Conservation (phyloP, 176 grass and related monocot genomes). For the Otatea glauca region DNA sequence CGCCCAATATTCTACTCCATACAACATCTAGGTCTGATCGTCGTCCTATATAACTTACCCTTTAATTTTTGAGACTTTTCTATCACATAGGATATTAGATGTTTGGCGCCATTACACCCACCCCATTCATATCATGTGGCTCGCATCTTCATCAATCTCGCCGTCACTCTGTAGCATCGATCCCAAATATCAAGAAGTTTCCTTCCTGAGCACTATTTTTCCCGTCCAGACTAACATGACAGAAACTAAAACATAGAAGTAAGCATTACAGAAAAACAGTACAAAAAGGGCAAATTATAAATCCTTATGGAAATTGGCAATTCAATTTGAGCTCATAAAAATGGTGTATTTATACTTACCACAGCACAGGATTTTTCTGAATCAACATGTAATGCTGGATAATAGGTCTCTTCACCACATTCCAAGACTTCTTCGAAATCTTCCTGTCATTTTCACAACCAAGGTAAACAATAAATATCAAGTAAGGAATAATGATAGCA, state of each 20-base stretch:
- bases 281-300: neutral
- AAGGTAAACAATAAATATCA: conserved; percentile 42
- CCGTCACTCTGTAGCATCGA: too few species aligned
- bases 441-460: conserved; percentile 53
- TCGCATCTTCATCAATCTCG: too few species aligned
- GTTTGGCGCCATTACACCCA: too few species aligned
- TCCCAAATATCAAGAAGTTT: too few species aligned
- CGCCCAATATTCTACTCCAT: too few species aligned
- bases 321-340: neutral
- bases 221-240: too few species aligned
- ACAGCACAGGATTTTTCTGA: conserved; percentile 61
- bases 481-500: conserved; percentile 2
- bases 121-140: too few species aligned
- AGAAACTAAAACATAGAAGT: neutral
- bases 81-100: too few species aligned
- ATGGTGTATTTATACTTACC: conserved; percentile 52
- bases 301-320: neutral
- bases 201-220: too few species aligned
- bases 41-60: too few species aligned
- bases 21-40: too few species aligned
- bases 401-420: conserved; percentile 89
- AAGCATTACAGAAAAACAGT: neutral
- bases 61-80: too few species aligned
- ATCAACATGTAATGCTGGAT: conserved; percentile 86
- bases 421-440: conserved; percentile 53